Evolutionary conservation across 225 moss, liverwort and hornwort species (phyloP).

Genomic region (Rhytidiadelphus loreus): DNA sequence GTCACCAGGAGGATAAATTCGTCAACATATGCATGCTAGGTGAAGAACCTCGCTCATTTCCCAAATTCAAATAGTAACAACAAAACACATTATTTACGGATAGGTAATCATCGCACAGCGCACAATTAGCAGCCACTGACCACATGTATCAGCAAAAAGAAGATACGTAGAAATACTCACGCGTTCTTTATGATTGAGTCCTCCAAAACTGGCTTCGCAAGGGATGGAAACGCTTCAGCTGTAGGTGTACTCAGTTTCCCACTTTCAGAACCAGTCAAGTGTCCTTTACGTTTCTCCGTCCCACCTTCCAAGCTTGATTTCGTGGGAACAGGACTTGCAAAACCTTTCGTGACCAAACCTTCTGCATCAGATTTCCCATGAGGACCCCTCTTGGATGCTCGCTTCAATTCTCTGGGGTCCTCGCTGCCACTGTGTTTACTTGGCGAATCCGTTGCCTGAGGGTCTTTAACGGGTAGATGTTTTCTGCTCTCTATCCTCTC

Average conservation of each 20-base stretch:
- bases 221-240: constrained; percentile 20
- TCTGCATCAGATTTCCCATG: constrained; percentile 3
- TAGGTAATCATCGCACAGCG: too few relatives aligned
- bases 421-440: constrained; percentile 30
- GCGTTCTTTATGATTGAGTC: constrained; percentile 55
- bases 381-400: constrained; percentile 3
- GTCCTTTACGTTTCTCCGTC: constrained; percentile 29
- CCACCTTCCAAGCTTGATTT: constrained; percentile 13
- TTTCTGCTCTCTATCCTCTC: constrained; percentile 50
- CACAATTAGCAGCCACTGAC: not conserved
- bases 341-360: constrained; percentile 1
- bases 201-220: constrained; percentile 28
- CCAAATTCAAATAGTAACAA: not conserved
- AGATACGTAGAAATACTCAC: constrained; percentile 12
- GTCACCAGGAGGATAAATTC: not conserved
- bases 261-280: constrained; percentile 15
- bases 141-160: not conserved
- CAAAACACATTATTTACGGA: not conserved
- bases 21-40: not conserved
- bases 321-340: constrained; percentile 17
- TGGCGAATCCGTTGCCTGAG: constrained; percentile 20
- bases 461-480: constrained; percentile 15
- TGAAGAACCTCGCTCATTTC: not conserved
- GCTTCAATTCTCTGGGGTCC: constrained; percentile 22
- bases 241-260: constrained; percentile 14